phyloP scores from a whole-genome alignment of 148 eudicot genomes.

The Nepenthes gracilis region DNA sequence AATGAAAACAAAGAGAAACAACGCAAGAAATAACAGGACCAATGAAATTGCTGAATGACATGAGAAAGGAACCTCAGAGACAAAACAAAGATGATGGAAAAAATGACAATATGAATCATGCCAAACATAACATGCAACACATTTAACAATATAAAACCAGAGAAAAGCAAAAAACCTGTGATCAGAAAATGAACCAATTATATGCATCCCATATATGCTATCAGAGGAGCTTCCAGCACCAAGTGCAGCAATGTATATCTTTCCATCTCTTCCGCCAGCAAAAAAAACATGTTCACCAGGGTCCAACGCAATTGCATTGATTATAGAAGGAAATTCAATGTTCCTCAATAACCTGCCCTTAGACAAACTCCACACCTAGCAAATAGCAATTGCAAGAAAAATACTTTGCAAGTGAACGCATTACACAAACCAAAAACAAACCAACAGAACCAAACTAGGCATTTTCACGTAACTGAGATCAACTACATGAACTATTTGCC shows the following conservation, averaged over 20 bases:
- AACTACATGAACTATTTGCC: too few relatives aligned
- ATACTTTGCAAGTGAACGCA: neutral
- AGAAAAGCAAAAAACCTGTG: slow-evolving; percentile 41
- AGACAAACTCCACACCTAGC: slow-evolving; percentile 76
- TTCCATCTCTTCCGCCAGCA: slow-evolving; percentile 96
- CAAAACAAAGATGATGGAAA: too few relatives aligned
- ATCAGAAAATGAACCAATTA: slow-evolving; percentile 66
- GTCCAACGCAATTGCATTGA: slow-evolving; percentile 80
- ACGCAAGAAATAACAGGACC: too few relatives aligned
- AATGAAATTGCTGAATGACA: too few relatives aligned
- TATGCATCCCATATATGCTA: slow-evolving; percentile 53
- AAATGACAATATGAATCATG: too few relatives aligned
- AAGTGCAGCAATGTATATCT: slow-evolving; percentile 72
- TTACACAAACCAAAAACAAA: too few relatives aligned
- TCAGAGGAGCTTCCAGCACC: slow-evolving; percentile 36
- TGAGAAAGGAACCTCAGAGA: too few relatives aligned
- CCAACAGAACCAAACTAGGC: too few relatives aligned
- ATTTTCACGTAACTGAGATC: too few relatives aligned
- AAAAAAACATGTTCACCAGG: slow-evolving; percentile 86
- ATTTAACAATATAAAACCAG: neutral
- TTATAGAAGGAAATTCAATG: slow-evolving; percentile 56
- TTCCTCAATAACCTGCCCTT: slow-evolving; percentile 57
- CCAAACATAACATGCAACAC: too few relatives aligned
- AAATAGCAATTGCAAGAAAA: slow-evolving; percentile 2
- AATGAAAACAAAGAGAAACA: too few relatives aligned